Evolutionary conservation across 805 yeast species (phyloP).

Genomic region (Huiozyma naganishii): DNA sequence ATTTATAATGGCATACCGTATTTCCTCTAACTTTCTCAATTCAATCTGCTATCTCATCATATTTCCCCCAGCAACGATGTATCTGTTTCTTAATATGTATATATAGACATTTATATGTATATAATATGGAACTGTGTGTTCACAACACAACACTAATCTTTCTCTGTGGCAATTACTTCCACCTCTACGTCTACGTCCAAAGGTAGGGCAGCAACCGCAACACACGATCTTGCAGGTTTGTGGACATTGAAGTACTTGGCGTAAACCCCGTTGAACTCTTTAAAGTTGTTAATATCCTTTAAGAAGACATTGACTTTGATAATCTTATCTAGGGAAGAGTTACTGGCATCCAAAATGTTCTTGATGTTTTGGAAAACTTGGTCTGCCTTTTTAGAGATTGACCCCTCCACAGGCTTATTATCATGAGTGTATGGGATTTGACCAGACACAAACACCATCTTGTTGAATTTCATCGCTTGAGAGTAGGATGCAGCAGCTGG

Average conservation of each 20-base stretch:
- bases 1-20: no score
- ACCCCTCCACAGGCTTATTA: slow-evolving; percentile 65
- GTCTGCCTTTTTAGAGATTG: slow-evolving; percentile 64
- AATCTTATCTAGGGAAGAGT: slow-evolving; percentile 69
- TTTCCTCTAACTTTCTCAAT: no score
- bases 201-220: slow-evolving; percentile 85
- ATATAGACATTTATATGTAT: background rate
- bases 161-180: slow-evolving; percentile 81
- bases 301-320: slow-evolving; percentile 81
- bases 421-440: slow-evolving; percentile 84
- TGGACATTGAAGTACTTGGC: slow-evolving; percentile 59
- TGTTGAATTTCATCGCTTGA: slow-evolving; percentile 84
- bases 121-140: background rate
- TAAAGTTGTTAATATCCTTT: slow-evolving; percentile 80
- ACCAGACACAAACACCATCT: slow-evolving; percentile 84
- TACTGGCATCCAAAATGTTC: slow-evolving; percentile 70
- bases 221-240: slow-evolving; percentile 95
- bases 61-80: no score
- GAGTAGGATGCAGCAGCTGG: slow-evolving; percentile 95
- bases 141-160: slow-evolving; percentile 8
- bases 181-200: slow-evolving; percentile 75
- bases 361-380: slow-evolving; percentile 56
- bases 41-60: no score
- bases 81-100: no score
- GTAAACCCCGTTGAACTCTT: slow-evolving; percentile 74